These are phyloP conservation scores for Scolecobasidium constrictum DNA, from an alignment of 2,329 filamentous ascomycete species.

Conservation along the genomic window DNA sequence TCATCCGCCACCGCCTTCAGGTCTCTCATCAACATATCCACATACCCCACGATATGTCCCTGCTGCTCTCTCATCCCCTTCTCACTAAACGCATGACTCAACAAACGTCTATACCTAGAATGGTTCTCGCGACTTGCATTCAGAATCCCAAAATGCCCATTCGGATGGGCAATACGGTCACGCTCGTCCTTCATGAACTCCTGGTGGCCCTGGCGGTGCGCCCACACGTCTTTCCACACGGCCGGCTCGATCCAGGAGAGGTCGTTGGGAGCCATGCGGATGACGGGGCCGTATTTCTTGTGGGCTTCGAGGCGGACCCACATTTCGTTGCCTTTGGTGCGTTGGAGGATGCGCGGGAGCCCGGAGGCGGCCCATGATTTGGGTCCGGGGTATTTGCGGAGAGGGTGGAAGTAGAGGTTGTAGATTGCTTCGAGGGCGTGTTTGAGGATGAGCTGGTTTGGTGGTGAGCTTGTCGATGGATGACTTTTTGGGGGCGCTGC, in stretches of 20 bases:
- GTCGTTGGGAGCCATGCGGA: slow-evolving; percentile 37
- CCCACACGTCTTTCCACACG: slow-evolving; percentile 34
- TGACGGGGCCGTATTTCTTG: slow-evolving; percentile 31
- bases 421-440: background rate
- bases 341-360: background rate
- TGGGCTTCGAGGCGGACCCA: background rate
- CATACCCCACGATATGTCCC: slow-evolving; percentile 4
- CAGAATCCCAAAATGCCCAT: background rate
- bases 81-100: slow-evolving; percentile 6
- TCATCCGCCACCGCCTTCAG: slow-evolving; percentile 11
- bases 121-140: slow-evolving; percentile 5
- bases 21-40: slow-evolving; percentile 11
- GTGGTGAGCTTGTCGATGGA: no score
- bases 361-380: slow-evolving; percentile 2
- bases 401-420: background rate
- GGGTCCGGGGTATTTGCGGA: slow-evolving; percentile 8
- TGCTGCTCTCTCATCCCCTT: slow-evolving; percentile 9
- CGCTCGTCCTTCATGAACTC: background rate
- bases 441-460: background rate
- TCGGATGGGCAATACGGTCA: background rate
- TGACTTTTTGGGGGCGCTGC: no score
- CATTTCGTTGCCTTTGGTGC: background rate
- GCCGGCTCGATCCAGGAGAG: slow-evolving; percentile 31
- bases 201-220: slow-evolving; percentile 10
- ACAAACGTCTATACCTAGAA: slow-evolving; percentile 1